These are phyloP conservation scores for Tetrahymena elliotti DNA, from an alignment of 73 alveolate genomes.

Conservation along the genomic window DNA sequence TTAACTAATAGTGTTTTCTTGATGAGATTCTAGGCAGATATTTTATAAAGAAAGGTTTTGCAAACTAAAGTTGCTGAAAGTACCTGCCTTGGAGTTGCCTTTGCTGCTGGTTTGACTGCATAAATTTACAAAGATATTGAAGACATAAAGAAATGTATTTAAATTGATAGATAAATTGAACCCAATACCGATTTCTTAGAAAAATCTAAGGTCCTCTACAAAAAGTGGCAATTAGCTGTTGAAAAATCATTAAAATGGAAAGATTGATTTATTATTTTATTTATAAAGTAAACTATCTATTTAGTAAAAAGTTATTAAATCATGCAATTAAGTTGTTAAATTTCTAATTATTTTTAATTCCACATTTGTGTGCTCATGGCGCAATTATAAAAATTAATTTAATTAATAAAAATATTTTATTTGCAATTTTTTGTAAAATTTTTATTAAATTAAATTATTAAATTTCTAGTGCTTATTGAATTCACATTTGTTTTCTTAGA, in stretches of 20 bases:
- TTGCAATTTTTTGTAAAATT: too few relatives aligned
- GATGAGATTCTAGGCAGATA: slow-evolving; percentile 49
- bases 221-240: slow-evolving; percentile 25
- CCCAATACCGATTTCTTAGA: background rate
- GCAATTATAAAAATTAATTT: too few relatives aligned
- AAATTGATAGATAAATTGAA: slow-evolving; percentile 1
- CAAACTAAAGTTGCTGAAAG: slow-evolving; percentile 12
- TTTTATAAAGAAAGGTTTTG: slow-evolving; percentile 3
- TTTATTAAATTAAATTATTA: too few relatives aligned
- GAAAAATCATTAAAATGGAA: slow-evolving; percentile 8
- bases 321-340: too few relatives aligned
- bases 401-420: too few relatives aligned
- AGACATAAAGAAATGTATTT: background rate
- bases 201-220: background rate
- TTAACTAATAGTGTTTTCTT: slow-evolving; percentile 51
- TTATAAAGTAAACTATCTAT: too few relatives aligned
- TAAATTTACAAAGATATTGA: background rate
- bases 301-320: too few relatives aligned
- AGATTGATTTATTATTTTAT: background rate
- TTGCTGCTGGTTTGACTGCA: slow-evolving; percentile 16
- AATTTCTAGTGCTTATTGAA: too few relatives aligned
- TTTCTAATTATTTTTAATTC: too few relatives aligned
- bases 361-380: too few relatives aligned
- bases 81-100: slow-evolving; percentile 30
- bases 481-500: too few relatives aligned